Evolutionary conservation across 768 basidiomycete species (phyloP).

Genomic region (Leccinum olivaceopallidum): DNA sequence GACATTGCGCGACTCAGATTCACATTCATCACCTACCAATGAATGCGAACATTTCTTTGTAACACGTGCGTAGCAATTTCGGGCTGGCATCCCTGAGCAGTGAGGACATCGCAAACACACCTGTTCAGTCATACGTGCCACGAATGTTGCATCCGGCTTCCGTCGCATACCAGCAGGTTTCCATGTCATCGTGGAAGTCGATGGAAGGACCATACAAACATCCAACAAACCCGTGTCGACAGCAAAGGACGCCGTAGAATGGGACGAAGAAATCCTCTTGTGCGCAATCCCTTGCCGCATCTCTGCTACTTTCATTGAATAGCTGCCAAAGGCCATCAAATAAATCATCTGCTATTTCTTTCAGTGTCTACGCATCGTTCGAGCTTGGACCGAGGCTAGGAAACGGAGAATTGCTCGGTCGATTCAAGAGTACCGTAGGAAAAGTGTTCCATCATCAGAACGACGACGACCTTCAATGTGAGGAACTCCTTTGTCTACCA

Average conservation of each 20-base stretch:
- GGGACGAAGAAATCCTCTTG: neutral
- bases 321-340: neutral
- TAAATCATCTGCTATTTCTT: neutral
- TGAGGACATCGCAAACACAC: neutral
- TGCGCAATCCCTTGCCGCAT: neutral
- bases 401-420: too few relatives aligned
- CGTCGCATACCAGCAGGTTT: neutral
- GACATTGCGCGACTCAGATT: too few relatives aligned
- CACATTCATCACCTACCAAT: neutral
- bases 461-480: too few relatives aligned
- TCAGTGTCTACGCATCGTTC: neutral
- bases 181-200: neutral
- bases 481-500: too few relatives aligned
- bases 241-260: neutral
- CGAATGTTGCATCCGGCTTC: neutral
- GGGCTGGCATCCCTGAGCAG: neutral
- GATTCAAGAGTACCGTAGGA: too few relatives aligned
- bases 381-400: too few relatives aligned
- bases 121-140: conserved; percentile 1
- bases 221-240: neutral
- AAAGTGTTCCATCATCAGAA: too few relatives aligned
- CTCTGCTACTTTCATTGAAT: neutral
- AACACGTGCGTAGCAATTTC: neutral
- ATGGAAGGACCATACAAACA: too few relatives aligned
- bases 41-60: neutral